Evolutionary conservation across 805 yeast species (phyloP).

Genomic region (Saturnispora gosingensis): DNA sequence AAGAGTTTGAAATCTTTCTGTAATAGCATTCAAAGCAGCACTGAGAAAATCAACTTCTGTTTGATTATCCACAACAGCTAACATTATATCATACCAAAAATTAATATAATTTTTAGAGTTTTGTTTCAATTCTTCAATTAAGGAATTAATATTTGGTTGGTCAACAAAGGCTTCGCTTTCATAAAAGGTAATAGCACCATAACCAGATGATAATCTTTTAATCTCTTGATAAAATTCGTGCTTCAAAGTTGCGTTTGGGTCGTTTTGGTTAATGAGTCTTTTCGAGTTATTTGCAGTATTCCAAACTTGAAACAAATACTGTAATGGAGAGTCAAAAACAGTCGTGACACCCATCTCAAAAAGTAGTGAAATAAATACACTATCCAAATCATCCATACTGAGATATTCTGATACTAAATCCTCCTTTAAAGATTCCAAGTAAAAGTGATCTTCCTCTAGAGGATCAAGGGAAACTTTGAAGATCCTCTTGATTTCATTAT

Average conservation of each 20-base stretch:
- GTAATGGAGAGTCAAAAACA: constrained; percentile 29
- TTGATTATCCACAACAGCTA: constrained; percentile 58
- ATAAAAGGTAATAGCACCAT: constrained; percentile 61
- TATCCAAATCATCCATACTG: constrained; percentile 34
- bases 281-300: constrained; percentile 31
- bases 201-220: constrained; percentile 43
- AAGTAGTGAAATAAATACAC: constrained; percentile 44
- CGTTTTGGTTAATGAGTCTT: constrained; percentile 35
- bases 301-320: constrained; percentile 41
- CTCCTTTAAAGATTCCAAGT: constrained; percentile 18
- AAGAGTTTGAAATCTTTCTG: constrained; percentile 28
- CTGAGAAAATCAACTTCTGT: constrained; percentile 50
- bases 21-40: constrained; percentile 38
- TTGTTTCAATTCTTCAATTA: constrained; percentile 21
- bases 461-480: constrained; percentile 29
- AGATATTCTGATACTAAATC: constrained; percentile 19
- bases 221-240: constrained; percentile 37
- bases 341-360: constrained; percentile 42
- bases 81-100: constrained; percentile 48
- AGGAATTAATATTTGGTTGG: constrained; percentile 27
- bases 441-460: constrained; percentile 16
- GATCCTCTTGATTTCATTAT: constrained; percentile 28
- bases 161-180: constrained; percentile 52
- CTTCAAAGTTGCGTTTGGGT: constrained; percentile 31
- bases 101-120: constrained; percentile 26